phyloP scores from a whole-genome alignment of 176 grass and related monocot genomes.

The Hsuehochloa calcarea region DNA sequence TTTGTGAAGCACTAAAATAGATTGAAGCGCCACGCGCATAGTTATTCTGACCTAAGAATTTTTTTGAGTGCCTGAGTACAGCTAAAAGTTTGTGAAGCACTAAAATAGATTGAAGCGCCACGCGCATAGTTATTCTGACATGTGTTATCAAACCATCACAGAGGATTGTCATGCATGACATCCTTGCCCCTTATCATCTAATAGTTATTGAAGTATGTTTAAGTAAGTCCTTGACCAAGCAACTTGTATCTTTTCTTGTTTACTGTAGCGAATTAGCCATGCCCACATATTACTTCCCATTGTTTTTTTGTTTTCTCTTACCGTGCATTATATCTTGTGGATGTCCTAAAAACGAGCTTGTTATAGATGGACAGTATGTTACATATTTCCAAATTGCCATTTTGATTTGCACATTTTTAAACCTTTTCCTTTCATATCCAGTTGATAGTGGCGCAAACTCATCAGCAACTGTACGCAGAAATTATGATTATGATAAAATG shows the following conservation, averaged over 20 bases:
- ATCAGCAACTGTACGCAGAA: slow-evolving; percentile 36
- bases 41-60: background rate
- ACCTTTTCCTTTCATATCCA: slow-evolving; percentile 35
- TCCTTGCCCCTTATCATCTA: slow-evolving; percentile 9
- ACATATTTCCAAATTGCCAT: background rate
- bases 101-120: slow-evolving; percentile 1
- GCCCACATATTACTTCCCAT: background rate
- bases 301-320: background rate
- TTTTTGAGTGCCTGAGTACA: background rate
- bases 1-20: background rate
- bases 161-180: slow-evolving; percentile 3
- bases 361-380: background rate
- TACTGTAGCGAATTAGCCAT: background rate
- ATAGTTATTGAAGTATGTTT: background rate
- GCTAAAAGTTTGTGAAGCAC: background rate
- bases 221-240: background rate
- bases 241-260: slow-evolving; percentile 12
- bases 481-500: slow-evolving; percentile 73
- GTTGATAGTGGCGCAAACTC: slow-evolving; percentile 45
- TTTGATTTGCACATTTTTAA: slow-evolving; percentile 18
- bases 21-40: background rate
- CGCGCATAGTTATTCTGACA: background rate
- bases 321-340: background rate
- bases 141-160: background rate
- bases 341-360: background rate